These are phyloP conservation scores for Pseudonitzschia pungens DNA, from an alignment of 108 stramenopile genomes.

Conservation along the genomic window DNA sequence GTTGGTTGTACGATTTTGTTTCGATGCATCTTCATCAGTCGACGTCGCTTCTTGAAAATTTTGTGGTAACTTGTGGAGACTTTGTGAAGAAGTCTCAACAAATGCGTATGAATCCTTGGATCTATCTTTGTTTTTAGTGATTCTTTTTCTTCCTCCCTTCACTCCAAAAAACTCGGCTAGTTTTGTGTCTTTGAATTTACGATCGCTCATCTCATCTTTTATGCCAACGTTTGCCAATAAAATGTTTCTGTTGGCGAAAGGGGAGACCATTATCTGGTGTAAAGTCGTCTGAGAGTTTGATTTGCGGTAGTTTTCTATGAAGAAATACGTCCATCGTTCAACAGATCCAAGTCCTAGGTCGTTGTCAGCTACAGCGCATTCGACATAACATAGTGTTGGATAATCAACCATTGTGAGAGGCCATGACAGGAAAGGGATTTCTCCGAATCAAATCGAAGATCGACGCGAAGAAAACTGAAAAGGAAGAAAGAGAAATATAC, in stretches of 20 bases:
- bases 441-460: not conserved
- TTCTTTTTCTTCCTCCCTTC: conserved; percentile 7
- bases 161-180: conserved; percentile 62
- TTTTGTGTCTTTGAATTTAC: conserved; percentile 30
- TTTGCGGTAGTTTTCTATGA: conserved; percentile 30
- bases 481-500: not conserved
- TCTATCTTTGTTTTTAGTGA: not conserved
- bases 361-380: conserved; percentile 18
- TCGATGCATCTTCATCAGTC: not conserved
- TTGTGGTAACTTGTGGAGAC: not conserved
- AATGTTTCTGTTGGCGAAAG: conserved; percentile 23
- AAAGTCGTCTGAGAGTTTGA: conserved; percentile 19
- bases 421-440: too few relatives aligned
- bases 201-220: conserved; percentile 14
- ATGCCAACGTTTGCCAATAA: conserved; percentile 46
- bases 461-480: not conserved
- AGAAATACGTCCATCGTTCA: conserved; percentile 72
- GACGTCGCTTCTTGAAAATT: not conserved
- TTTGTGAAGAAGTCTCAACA: not conserved
- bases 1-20: not conserved
- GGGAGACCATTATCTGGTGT: conserved; percentile 43
- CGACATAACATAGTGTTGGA: not conserved
- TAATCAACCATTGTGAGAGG: not conserved
- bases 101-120: conserved; percentile 2
- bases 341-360: conserved; percentile 64